Evolutionary conservation across 1,284 basidiomycete genomes (phyloP), one percentile per base, ranked within the genome.

Genomic region (Moniliella sp.): DNA sequence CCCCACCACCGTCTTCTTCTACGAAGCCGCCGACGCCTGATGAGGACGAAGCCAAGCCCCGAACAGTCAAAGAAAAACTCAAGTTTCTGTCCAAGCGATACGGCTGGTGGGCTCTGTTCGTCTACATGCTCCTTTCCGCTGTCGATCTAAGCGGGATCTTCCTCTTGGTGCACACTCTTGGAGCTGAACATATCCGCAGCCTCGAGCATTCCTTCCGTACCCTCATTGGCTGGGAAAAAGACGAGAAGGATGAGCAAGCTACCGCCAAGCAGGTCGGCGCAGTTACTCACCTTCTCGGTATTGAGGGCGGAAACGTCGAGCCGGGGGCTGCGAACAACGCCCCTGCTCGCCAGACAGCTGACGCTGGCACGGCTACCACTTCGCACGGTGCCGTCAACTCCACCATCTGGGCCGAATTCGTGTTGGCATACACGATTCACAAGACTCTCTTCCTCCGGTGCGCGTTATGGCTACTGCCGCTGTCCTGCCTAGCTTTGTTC

Each of bases 381-480:
- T 15, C 4, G 36, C 36, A 8, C 10, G 19, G 17, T 25, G 27
- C 23, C 13, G 31, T 15, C 23, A 36, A 16, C 13, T 37, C 25
- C n/a, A 32, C 31, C 4, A 34, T 93, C 5, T 86, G 81, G 62
- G 83, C 86, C 19, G 91, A 93, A 71, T 64, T 83, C 25, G 72
- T 82, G 0, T 66, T 97, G 38, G 88, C 91, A 4, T 97, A 86
- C 61, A 78, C 79, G 5, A 74, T 97, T 33, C 88, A 97, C 69
- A 97, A 97, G 65, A 91, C 83, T 0, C 58, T 83, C 0, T 75
- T 94, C 51, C 59, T 94, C n/a, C 91, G 4, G 61, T 94, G 13
- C 66, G 91, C 14, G 72, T 93, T 0, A 86, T 81, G 0, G 61
- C 88, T 40, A 93, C 88, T 0, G 83, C 81, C 1, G 76, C 74